These are phyloP conservation scores for Lithospermum erythrorhizon DNA, from an alignment of 257 asterid genomes.

Conservation along the genomic window DNA sequence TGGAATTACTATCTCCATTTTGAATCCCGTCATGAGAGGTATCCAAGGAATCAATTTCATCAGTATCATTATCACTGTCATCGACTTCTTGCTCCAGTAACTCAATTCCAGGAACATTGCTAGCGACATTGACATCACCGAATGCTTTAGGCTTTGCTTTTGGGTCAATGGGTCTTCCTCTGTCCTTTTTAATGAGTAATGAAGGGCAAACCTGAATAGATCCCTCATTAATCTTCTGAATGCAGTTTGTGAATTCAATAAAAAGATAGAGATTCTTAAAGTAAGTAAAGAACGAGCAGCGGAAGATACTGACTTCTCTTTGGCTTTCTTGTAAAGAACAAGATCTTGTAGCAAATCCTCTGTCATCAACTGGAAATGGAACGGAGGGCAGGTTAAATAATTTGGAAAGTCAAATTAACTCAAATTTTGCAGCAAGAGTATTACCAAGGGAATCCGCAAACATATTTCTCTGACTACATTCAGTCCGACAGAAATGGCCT, in stretches of 20 bases:
- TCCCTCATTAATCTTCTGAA: constrained; percentile 5
- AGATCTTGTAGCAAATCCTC: constrained; percentile 98
- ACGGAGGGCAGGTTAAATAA: neutral
- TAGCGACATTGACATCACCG: constrained; percentile 64
- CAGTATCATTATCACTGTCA: constrained; percentile 37
- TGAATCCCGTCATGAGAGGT: constrained; percentile 22
- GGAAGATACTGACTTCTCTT: constrained; percentile 88
- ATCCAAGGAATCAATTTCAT: constrained; percentile 19
- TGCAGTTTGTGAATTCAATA: neutral
- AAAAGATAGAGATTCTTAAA: neutral
- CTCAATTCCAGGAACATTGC: constrained; percentile 75
- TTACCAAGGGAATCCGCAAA: constrained; percentile 91
- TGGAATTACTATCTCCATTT: constrained; percentile 27
- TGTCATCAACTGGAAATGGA: constrained; percentile 69
- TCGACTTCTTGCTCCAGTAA: constrained; percentile 46
- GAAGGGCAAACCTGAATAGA: constrained; percentile 78
- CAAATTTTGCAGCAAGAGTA: constrained; percentile 7
- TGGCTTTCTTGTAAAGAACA: constrained; percentile 63
- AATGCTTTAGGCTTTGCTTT: constrained; percentile 81
- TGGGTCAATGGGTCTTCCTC: constrained; percentile 67
- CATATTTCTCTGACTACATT: constrained; percentile 87
- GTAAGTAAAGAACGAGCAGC: constrained; percentile 81
- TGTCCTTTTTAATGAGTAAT: constrained; percentile 70
- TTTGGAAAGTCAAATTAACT: neutral
- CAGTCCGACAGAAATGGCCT: constrained; percentile 91